phyloP scores from a whole-genome alignment of 2,329 filamentous ascomycete genomes.

The Hypoxylon sp. region DNA sequence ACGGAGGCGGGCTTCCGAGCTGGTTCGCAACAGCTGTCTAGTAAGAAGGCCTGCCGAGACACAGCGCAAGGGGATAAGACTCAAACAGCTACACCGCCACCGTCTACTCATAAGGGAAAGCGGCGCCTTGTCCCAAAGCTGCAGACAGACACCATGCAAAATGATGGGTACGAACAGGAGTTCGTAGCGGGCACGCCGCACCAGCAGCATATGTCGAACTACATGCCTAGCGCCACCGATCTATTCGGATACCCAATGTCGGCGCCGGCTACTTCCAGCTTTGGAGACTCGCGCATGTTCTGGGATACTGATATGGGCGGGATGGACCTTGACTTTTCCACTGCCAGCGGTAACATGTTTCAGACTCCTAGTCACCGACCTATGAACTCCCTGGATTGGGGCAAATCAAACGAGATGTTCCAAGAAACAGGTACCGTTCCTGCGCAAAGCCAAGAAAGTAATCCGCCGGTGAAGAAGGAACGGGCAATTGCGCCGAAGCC shows the following conservation, averaged over 20 bases:
- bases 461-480: slow-evolving; percentile 59
- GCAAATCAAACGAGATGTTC: slow-evolving; percentile 68
- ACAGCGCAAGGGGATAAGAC: slow-evolving; percentile 58
- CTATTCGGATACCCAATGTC: slow-evolving; percentile 74
- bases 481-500: slow-evolving; percentile 67
- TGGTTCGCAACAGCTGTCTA: slow-evolving; percentile 52
- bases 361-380: slow-evolving; percentile 61
- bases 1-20: slow-evolving; percentile 52
- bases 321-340: slow-evolving; percentile 73
- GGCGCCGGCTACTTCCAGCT: slow-evolving; percentile 66
- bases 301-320: slow-evolving; percentile 71
- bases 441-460: slow-evolving; percentile 57
- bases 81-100: slow-evolving; percentile 73
- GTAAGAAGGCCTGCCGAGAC: slow-evolving; percentile 64
- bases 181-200: slow-evolving; percentile 65
- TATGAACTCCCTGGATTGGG: slow-evolving; percentile 71
- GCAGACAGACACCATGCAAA: slow-evolving; percentile 66
- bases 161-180: slow-evolving; percentile 69
- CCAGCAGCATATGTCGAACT: slow-evolving; percentile 63
- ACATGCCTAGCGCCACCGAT: slow-evolving; percentile 65
- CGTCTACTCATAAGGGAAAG: slow-evolving; percentile 68
- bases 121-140: slow-evolving; percentile 69
- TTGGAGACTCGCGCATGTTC: slow-evolving; percentile 62
- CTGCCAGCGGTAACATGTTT: slow-evolving; percentile 62
- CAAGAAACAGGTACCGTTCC: slow-evolving; percentile 61